phyloP scores from a whole-genome alignment of 441 rosid genomes.

The Adansonia gregorii region DNA sequence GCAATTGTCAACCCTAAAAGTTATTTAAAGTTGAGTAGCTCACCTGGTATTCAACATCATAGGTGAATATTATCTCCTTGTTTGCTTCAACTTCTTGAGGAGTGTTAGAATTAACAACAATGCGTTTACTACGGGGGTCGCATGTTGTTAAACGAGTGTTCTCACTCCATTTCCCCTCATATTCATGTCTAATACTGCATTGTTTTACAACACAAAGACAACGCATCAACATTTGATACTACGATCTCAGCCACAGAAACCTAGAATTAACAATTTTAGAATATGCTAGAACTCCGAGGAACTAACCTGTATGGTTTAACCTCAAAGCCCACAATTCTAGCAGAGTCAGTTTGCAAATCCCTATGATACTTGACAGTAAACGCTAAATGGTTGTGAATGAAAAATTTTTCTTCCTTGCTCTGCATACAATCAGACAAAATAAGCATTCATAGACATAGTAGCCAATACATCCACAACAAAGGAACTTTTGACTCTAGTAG shows the following conservation, averaged over 20 bases:
- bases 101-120: conserved; percentile 63
- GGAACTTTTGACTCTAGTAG: background rate
- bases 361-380: conserved; percentile 69
- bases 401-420: conserved; percentile 72
- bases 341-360: conserved; percentile 55
- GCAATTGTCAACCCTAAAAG: background rate
- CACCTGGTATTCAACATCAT: conserved; percentile 73
- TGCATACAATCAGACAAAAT: conserved; percentile 27
- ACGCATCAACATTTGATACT: background rate
- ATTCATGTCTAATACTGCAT: conserved; percentile 64
- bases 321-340: conserved; percentile 76
- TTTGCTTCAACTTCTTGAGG: conserved; percentile 70
- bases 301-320: conserved; percentile 68
- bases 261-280: conserved; percentile 21
- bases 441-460: conserved; percentile 40
- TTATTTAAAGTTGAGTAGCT: conserved; percentile 24
- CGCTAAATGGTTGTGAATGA: conserved; percentile 68
- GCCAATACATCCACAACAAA: background rate
- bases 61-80: conserved; percentile 73
- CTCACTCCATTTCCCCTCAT: conserved; percentile 63
- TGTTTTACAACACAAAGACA: conserved; percentile 20
- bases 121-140: conserved; percentile 63
- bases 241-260: background rate
- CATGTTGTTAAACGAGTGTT: conserved; percentile 65
- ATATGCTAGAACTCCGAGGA: conserved; percentile 15